A percentile compares a stretch with the other conserved stretches of the same genome.
These are phyloP conservation scores for Scedosporium dehoogii DNA, from an alignment of 2,329 filamentous ascomycete species.

Conservation along the genomic window DNA sequence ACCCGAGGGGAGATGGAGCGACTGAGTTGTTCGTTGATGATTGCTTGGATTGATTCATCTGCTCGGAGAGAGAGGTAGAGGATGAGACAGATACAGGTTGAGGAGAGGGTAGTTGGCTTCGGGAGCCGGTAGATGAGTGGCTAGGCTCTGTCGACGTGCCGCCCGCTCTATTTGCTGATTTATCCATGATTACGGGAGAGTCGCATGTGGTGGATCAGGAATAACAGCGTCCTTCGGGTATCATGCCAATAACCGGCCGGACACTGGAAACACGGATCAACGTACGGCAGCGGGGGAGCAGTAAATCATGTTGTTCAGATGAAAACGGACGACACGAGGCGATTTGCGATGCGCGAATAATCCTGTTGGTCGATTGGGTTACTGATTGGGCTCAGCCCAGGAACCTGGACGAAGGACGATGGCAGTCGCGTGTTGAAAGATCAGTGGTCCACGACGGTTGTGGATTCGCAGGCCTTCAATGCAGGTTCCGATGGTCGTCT, in stretches of 20 bases:
- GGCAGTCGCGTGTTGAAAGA: not conserved
- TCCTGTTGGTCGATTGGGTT: not conserved
- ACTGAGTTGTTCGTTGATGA: conserved; percentile 6
- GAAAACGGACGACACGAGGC: not conserved
- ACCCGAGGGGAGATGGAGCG: conserved; percentile 11
- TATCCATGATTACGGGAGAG: conserved; percentile 6
- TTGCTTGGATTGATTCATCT: conserved; percentile 2
- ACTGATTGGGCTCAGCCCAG: not conserved
- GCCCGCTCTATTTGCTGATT: conserved; percentile 3
- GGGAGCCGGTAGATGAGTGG: not conserved
- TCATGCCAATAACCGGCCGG: conserved; percentile 4
- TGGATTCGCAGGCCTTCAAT: not conserved
- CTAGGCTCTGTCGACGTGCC: not conserved
- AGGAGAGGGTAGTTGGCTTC: not conserved
- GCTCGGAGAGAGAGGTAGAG: conserved; percentile 2
- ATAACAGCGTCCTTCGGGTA: not conserved
- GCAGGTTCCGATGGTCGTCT: not conserved
- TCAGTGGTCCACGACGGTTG: conserved; percentile 2
- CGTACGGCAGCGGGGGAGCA: not conserved
- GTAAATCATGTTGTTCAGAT: conserved; percentile 2
- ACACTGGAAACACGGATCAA: not conserved
- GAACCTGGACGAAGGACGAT: not conserved
- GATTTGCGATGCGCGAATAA: not conserved
- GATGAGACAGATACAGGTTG: conserved; percentile 3
- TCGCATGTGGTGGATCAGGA: conserved; percentile 7